A percentile compares a stretch with the other conserved stretches of the same genome.
Conservation (phyloP, 2,329 filamentous ascomycete genomes). For the Paraphoma sp. region DNA sequence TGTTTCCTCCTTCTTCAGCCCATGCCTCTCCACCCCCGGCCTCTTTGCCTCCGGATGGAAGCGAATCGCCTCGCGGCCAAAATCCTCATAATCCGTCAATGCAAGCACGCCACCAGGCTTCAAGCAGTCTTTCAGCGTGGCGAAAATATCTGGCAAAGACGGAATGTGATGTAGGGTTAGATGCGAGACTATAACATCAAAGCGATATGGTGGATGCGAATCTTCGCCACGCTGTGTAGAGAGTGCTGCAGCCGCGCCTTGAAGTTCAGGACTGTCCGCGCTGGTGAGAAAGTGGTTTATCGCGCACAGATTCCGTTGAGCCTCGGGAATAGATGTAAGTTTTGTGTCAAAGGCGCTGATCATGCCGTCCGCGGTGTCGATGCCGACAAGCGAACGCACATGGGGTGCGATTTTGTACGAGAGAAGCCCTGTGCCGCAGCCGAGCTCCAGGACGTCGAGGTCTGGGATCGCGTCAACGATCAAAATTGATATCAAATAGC, state of each 20-base stretch:
- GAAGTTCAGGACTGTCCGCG: slow-evolving; percentile 53
- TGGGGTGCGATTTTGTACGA: slow-evolving; percentile 58
- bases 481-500: not conserved
- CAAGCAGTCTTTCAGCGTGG: slow-evolving; percentile 56
- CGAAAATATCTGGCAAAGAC: slow-evolving; percentile 52
- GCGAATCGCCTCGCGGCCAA: slow-evolving; percentile 57
- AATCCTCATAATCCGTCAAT: slow-evolving; percentile 65
- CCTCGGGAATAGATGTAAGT: slow-evolving; percentile 34
- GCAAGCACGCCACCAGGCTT: slow-evolving; percentile 57
- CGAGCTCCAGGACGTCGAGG: slow-evolving; percentile 62
- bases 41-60: slow-evolving; percentile 63
- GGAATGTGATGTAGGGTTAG: slow-evolving; percentile 64
- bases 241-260: slow-evolving; percentile 43
- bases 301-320: slow-evolving; percentile 52
- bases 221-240: slow-evolving; percentile 23
- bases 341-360: slow-evolving; percentile 59
- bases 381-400: slow-evolving; percentile 57
- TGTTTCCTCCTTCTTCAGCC: slow-evolving; percentile 54
- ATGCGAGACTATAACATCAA: slow-evolving; percentile 61
- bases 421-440: slow-evolving; percentile 64
- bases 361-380: slow-evolving; percentile 64
- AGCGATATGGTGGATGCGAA: slow-evolving; percentile 40
- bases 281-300: slow-evolving; percentile 57
- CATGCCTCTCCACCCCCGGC: slow-evolving; percentile 62
- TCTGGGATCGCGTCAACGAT: slow-evolving; percentile 12